phyloP scores from a whole-genome alignment of 2,329 filamentous ascomycete species.

The Nothophoma quercina region DNA sequence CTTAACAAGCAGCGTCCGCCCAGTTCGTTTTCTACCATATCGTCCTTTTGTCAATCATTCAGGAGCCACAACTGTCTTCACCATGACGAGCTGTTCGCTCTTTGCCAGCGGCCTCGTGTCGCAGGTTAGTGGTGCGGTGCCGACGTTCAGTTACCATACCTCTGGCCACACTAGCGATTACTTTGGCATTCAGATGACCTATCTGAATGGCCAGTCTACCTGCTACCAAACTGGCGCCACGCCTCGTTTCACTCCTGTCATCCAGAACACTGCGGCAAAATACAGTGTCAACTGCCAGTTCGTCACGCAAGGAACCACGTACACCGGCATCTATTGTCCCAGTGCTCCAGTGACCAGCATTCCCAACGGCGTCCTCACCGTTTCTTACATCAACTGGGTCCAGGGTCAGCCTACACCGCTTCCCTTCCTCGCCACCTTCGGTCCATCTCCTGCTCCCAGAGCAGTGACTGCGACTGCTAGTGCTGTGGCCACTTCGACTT shows the following conservation, averaged over 20 bases:
- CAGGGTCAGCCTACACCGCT: slow-evolving; percentile 5
- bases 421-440: slow-evolving; percentile 2
- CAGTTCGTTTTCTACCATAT: neutral
- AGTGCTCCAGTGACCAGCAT: slow-evolving; percentile 3
- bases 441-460: slow-evolving; percentile 6
- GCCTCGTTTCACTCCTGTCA: slow-evolving; percentile 4
- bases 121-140: neutral
- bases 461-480: neutral
- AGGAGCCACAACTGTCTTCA: neutral
- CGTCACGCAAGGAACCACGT: neutral
- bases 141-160: slow-evolving; percentile 10
- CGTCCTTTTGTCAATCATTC: neutral
- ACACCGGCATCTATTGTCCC: slow-evolving; percentile 8
- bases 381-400: slow-evolving; percentile 4
- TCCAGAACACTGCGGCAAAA: neutral
- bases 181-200: slow-evolving; percentile 12
- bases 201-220: slow-evolving; percentile 2
- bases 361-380: slow-evolving; percentile 7
- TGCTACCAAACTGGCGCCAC: slow-evolving; percentile 3
- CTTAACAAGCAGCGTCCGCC: neutral
- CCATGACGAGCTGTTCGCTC: slow-evolving; percentile 12
- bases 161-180: neutral
- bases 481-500: slow-evolving; percentile 3
- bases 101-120: slow-evolving; percentile 6
- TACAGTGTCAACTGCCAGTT: slow-evolving; percentile 2